Evolutionary conservation across 2,329 filamentous ascomycete genomes (phyloP), one percentile per base, ranked within the genome.

Genomic region (Penicillium sp.): DNA sequence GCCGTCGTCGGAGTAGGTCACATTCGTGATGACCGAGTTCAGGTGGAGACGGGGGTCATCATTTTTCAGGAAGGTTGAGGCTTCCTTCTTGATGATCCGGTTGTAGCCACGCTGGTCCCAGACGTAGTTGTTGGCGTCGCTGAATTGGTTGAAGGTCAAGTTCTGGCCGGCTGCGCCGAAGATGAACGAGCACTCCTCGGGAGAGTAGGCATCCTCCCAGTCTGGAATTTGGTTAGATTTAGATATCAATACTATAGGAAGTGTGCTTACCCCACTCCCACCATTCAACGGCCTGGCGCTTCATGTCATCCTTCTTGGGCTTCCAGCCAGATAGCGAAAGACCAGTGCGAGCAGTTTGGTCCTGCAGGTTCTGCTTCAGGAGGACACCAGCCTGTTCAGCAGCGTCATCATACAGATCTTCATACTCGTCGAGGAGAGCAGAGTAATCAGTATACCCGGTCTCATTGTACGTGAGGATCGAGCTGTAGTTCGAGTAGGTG

Each of bases 311-410:
- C 14, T 48, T 22, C 22, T 74, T 76, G 0, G 84, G 82, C 46
- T 81, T 81, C 84, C 85, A 89, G 1, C 81, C 84, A 0, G 78
- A 79, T n/a, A 85, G 63, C 9, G 75, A 77, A 7, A 87, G 68
- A 0, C 81, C 86, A 0, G 81, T 77, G 22, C 85, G 79, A n/a
- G 77, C 75, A 31, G 78, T 85, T 9, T 77, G 74, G 60, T 88
- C 85, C 57, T 86, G 83, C 8, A 84, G 66, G 55, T 86, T 86
- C 1, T 84, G 69, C 0, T 68, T 74, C 11, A 87, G 69, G n/a
- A 85, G 75, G 1, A 72, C 72, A 1, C 85, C 84, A 7, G 85
- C 81, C 39, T 81, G 75, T 13, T 78, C 70, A 47, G 79, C 75
- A 2, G 79, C 75, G 0, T 62, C 66, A 0, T 68, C 57, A 51